Conservation (phyloP, 768 basidiomycete species). For the Harrya chromipes region DNA sequence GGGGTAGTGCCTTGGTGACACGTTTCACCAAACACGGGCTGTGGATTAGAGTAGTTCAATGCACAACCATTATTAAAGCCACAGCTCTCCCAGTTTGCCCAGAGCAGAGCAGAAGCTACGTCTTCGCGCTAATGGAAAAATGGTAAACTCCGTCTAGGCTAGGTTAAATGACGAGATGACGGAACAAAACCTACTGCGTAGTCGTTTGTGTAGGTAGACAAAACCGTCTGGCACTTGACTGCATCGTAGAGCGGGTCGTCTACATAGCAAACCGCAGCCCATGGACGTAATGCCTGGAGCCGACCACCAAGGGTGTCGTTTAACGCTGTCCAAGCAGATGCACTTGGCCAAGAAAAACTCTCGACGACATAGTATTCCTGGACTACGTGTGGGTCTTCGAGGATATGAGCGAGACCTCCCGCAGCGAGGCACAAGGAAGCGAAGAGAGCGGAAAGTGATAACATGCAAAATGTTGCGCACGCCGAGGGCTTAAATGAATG, state of each 20-base stretch:
- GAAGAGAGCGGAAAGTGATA: not conserved
- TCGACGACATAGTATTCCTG: not conserved
- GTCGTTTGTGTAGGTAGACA: conserved; percentile 13
- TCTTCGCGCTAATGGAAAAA: conserved; percentile 10
- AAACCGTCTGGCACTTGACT: conserved; percentile 4
- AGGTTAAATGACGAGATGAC: not conserved
- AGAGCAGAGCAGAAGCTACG: conserved; percentile 15
- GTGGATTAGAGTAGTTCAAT: conserved; percentile 19
- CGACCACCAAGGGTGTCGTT: conserved; percentile 10
- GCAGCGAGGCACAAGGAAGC: not conserved
- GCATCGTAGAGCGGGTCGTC: conserved; percentile 9
- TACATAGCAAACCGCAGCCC: conserved; percentile 14
- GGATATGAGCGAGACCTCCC: not conserved
- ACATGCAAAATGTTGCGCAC: no score
- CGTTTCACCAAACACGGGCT: conserved; percentile 4
- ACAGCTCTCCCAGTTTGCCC: conserved; percentile 22
- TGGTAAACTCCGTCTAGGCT: no score
- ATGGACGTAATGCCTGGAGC: conserved; percentile 12
- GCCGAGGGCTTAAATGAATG: no score
- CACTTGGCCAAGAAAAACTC: conserved; percentile 6
- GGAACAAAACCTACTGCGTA: not conserved
- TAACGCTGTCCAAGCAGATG: conserved; percentile 8
- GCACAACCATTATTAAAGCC: conserved; percentile 12
- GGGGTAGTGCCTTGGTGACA: conserved; percentile 17
- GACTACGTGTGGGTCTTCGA: not conserved